phyloP scores from a whole-genome alignment of 108 stramenopile genomes.

The Aurantiochytrium sp. region DNA sequence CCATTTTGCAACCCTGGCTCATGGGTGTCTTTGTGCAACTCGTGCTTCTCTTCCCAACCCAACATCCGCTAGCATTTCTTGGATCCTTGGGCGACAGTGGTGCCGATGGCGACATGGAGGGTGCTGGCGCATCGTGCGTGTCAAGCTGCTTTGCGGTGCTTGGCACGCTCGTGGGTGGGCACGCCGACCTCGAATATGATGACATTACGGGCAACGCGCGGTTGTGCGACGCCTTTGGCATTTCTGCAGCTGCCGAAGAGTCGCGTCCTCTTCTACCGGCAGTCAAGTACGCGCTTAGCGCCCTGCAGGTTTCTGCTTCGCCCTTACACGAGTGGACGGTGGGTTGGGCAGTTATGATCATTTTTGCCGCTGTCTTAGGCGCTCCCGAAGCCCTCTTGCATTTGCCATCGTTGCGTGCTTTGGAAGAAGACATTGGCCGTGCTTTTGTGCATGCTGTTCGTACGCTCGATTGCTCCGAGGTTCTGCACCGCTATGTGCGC shows the following conservation, averaged over 20 bases:
- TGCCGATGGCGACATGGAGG: no score
- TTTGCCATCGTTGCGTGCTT: neutral
- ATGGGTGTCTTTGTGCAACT: neutral
- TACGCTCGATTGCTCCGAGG: neutral
- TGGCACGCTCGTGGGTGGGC: neutral
- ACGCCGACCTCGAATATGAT: neutral
- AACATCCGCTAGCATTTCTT: neutral
- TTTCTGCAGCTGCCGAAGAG: neutral
- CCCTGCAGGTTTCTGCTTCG: neutral
- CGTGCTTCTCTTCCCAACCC: neutral
- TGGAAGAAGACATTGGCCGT: neutral
- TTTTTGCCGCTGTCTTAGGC: neutral
- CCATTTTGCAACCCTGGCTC: neutral
- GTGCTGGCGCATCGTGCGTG: neutral
- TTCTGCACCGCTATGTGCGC: neutral
- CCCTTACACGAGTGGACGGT: neutral
- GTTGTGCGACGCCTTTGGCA: neutral
- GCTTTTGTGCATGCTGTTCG: neutral
- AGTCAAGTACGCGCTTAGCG: neutral
- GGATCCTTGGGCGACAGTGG: neutral
- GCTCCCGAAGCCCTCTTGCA: neutral
- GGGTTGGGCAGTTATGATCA: neutral
- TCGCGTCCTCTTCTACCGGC: neutral
- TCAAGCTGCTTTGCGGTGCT: neutral
- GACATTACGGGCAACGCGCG: neutral